Base-by-base conservation (phyloP, 2,329 filamentous ascomycete species). In the Amauroascus niger region DNA sequence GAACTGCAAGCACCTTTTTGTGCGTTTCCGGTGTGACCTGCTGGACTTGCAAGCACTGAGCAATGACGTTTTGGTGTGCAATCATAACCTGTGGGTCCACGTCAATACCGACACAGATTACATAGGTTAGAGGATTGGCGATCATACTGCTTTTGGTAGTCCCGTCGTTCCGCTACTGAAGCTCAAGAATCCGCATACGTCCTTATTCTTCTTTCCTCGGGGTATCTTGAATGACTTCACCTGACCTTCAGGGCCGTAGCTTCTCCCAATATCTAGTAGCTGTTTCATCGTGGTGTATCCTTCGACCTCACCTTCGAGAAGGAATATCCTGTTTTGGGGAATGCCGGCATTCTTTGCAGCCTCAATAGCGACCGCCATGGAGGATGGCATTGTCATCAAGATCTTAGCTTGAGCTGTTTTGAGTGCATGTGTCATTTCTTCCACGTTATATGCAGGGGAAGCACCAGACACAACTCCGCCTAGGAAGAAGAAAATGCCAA, bases 361-460 rank as follows among this genome's bases (percentile, higher is more conserved):
- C 14, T 71, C 71, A 8, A 71, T 65, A 1, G 79, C 80, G 33
- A 83, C 75, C 3, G 77, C 70, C 66, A 82, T 75, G 14, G 73
- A 76, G 14, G 74, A 72, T 0, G 75, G 74, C 1, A 79, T 72
- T 0, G 80, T 82, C 66, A 84, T 75, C 8, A 83, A 62, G 55
- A 80, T 79, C 57, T 76, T 81, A 1, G 79, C 76, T 32, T 77
- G 69, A 0, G 74, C 78, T 1, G 74, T 81, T 59, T 78, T 76
- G 1, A 86, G 68, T 1, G 80, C 81, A 64, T 84, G 83, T 0
- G 75, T 77, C 79, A 86, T 84, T 60, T 86, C 83, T 48, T 86
- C 82, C 14, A 79, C 72, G 53, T 79, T 83, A 65, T 85, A 86
- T 0, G 81, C 82, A 0, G 82, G 82, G 14, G 75, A 80, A 0